Percentiles rank a stretch among this genome's conserved stretches.
These are phyloP conservation scores for Sorghum bicolor DNA, from an alignment of 176 grass and related monocot species.

Conservation along the genomic window Sorghum_bicolor_NCBIv3 NC_012877.2:59594001-59594500, in stretches of 20 bases:
- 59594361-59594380: neutral
- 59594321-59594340: neutral
- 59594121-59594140: no score
- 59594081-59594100: no score
- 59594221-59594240: no score
- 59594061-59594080: no score
- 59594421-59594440: neutral
- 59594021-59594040: neutral
- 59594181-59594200: no score
- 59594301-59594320: neutral
- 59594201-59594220: no score
- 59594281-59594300: slow-evolving; percentile 7
- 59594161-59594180: no score
- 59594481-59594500: neutral
- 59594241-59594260: no score
- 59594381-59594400: slow-evolving; percentile 26
- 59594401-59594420: neutral
- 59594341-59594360: neutral
- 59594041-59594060: no score
- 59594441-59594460: neutral
- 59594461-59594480: slow-evolving; percentile 24
- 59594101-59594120: no score
- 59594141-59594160: no score
- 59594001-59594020: neutral
- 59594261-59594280: no score